Conservation (phyloP, 345 rosid genomes). For the Punica granatum region DNA sequence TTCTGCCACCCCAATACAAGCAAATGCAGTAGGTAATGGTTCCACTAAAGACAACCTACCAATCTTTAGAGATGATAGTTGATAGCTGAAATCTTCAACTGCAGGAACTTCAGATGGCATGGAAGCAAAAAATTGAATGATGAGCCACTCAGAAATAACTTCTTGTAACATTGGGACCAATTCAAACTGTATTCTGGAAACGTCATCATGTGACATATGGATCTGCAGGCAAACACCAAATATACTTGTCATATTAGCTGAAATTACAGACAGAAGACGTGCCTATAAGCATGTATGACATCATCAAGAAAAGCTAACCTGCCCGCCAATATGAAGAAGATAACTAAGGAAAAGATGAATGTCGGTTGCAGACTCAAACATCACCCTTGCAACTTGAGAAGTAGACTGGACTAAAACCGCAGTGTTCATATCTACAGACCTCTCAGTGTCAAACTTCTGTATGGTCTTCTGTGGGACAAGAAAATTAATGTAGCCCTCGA, state of each 20-base stretch:
- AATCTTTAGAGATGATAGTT: constrained; percentile 82
- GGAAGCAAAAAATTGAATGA: constrained; percentile 55
- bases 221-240: constrained; percentile 36
- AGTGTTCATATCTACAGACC: constrained; percentile 33
- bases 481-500: constrained; percentile 57
- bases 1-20: background rate
- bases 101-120: constrained; percentile 69
- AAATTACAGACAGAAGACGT: background rate
- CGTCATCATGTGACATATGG: constrained; percentile 56
- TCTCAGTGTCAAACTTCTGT: constrained; percentile 36
- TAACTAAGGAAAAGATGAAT: constrained; percentile 69
- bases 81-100: constrained; percentile 79
- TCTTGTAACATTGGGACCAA: constrained; percentile 89
- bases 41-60: constrained; percentile 39
- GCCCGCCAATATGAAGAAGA: constrained; percentile 62
- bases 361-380: constrained; percentile 83
- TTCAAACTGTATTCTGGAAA: constrained; percentile 68
- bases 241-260: background rate
- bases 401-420: constrained; percentile 65
- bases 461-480: constrained; percentile 63
- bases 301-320: constrained; percentile 42
- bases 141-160: constrained; percentile 74
- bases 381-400: constrained; percentile 70
- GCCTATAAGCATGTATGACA: background rate
- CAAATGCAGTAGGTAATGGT: background rate